A percentile compares a stretch with the other conserved stretches of the same genome.
phyloP scores from a whole-genome alignment of 352 stramenopile genomes.

The Phytopythium sindhum region DNA sequence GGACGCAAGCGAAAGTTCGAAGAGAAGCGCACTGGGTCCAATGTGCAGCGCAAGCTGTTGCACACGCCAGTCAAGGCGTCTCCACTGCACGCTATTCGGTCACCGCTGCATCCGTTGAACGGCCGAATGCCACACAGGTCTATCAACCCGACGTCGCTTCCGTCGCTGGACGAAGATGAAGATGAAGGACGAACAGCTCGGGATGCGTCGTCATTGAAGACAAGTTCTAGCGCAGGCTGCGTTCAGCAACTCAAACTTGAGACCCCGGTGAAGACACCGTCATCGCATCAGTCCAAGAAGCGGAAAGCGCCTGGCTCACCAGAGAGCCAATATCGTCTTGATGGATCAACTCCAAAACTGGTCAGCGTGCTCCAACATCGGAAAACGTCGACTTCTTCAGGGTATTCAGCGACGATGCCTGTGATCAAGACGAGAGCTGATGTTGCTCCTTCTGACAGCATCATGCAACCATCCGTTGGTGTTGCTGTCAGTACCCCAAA shows the following conservation, averaged over 20 bases:
- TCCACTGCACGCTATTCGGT: conserved; percentile 17
- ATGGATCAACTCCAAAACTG: background rate
- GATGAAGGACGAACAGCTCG: background rate
- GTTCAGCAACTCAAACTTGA: background rate
- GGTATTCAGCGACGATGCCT: background rate
- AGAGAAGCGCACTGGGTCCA: conserved; percentile 22
- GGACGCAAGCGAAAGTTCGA: conserved; percentile 57
- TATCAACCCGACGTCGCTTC: conserved; percentile 7
- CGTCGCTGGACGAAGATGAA: conserved; percentile 3
- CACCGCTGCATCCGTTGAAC: conserved; percentile 41
- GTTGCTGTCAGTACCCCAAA: background rate
- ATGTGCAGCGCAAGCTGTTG: conserved; percentile 70
- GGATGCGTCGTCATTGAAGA: background rate
- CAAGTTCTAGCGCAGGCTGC: background rate
- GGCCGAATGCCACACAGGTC: conserved; percentile 20
- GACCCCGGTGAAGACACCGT: background rate
- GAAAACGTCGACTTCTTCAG: background rate
- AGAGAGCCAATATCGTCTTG: background rate
- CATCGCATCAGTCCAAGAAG: background rate
- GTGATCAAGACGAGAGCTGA: background rate
- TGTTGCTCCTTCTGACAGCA: background rate
- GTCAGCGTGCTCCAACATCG: background rate
- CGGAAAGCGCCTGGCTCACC: background rate
- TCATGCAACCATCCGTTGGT: background rate
- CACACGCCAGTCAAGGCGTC: conserved; percentile 61